These are phyloP conservation scores for Rubus parviflorus DNA, from an alignment of 306 rosid genomes.

Conservation along the genomic window DNA sequence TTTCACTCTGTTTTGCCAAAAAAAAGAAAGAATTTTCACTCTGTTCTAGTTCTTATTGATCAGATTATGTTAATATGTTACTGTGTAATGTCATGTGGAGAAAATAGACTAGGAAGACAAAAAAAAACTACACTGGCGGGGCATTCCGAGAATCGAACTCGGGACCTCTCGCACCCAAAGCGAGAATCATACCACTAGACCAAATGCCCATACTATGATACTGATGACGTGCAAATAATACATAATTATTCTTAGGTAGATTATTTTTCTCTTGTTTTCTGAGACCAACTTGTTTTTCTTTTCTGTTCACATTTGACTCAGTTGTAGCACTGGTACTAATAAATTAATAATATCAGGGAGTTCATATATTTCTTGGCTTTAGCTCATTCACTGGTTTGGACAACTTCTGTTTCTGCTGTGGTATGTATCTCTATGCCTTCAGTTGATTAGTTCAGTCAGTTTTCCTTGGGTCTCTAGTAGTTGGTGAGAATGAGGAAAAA, in stretches of 20 bases:
- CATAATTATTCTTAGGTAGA: background rate
- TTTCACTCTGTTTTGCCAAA: too few species aligned
- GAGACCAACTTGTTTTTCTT: background rate
- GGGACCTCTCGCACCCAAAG: slow-evolving; percentile 38
- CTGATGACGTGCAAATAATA: background rate
- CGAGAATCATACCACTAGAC: slow-evolving; percentile 36
- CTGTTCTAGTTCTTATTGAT: too few species aligned
- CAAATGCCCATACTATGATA: slow-evolving; percentile 24
- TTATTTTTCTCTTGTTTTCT: background rate
- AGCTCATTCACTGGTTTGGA: background rate
- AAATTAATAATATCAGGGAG: background rate
- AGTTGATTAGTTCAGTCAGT: background rate
- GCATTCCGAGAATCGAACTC: slow-evolving; percentile 29
- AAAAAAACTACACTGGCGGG: background rate
- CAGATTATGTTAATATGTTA: too few species aligned
- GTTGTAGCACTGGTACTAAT: background rate
- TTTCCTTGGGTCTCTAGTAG: background rate
- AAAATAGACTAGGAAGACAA: background rate
- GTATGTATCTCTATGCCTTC: background rate
- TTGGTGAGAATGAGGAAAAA: background rate
- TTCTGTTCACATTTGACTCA: background rate
- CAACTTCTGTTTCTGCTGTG: background rate
- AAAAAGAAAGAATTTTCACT: background rate
- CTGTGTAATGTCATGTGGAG: background rate
- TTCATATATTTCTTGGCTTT: background rate